These are phyloP conservation scores for Trichoderma parareesei DNA, from an alignment of 495 filamentous ascomycete species.

Conservation along the genomic window DNA sequence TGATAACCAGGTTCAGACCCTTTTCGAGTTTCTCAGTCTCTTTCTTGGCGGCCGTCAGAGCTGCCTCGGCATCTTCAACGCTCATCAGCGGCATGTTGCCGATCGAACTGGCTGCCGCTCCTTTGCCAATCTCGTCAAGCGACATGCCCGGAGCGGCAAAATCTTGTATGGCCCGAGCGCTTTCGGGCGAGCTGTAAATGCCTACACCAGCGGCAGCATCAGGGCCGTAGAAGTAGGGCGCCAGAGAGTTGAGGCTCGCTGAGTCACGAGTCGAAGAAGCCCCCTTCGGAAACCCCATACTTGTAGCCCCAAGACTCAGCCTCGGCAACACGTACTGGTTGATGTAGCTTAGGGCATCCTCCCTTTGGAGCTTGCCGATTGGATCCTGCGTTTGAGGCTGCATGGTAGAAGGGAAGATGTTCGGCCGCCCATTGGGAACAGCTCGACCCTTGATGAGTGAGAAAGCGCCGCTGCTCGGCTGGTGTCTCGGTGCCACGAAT, in stretches of 20 bases:
- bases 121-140: constrained; percentile 1
- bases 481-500: constrained; percentile 39
- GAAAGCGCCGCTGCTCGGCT: constrained; percentile 37
- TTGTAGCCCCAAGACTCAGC: constrained; percentile 34
- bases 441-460: constrained; percentile 47
- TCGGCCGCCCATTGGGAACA: constrained; percentile 46
- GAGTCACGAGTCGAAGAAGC: constrained; percentile 13
- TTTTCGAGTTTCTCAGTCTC: constrained; percentile 65
- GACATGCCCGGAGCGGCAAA: constrained; percentile 7
- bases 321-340: constrained; percentile 57
- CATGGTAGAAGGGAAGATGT: constrained; percentile 39
- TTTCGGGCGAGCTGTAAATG: constrained; percentile 7
- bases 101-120: neutral
- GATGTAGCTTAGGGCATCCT: constrained; percentile 56
- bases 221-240: constrained; percentile 36
- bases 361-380: constrained; percentile 49
- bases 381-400: constrained; percentile 39
- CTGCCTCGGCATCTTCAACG: constrained; percentile 54
- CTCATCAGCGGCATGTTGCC: constrained; percentile 40
- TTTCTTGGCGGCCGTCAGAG: constrained; percentile 48
- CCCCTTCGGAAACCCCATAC: constrained; percentile 25
- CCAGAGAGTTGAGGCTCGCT: constrained; percentile 27
- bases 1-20: constrained; percentile 50
- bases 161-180: constrained; percentile 4
- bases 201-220: constrained; percentile 18